Evolutionary conservation across 768 basidiomycete species (phyloP).

Genomic region (Russula compacta): DNA sequence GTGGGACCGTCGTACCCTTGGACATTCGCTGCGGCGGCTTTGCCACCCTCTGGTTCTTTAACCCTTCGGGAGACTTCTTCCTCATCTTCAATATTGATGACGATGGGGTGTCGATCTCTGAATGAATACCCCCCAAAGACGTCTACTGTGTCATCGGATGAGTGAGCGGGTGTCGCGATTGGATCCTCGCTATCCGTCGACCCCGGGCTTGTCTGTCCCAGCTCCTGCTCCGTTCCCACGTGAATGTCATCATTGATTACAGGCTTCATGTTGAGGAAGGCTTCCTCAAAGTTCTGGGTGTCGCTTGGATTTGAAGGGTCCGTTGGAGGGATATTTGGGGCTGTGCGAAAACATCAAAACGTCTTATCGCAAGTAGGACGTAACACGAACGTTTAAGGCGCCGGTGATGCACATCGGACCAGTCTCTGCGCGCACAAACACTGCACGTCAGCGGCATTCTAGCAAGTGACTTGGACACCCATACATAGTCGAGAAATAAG

Average conservation of each 20-base stretch:
- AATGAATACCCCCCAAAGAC: slow-evolving; percentile 92
- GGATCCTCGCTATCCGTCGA: slow-evolving; percentile 66
- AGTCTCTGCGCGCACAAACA: slow-evolving; percentile 48
- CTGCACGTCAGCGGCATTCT: slow-evolving; percentile 26
- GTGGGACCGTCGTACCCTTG: no score
- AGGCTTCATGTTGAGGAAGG: slow-evolving; percentile 92
- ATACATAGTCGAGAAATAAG: slow-evolving; percentile 85
- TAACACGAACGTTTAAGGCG: slow-evolving; percentile 74
- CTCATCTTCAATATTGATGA: slow-evolving; percentile 67
- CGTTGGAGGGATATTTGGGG: slow-evolving; percentile 88
- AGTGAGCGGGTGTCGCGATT: slow-evolving; percentile 59
- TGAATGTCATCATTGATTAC: slow-evolving; percentile 71
- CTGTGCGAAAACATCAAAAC: slow-evolving; percentile 30
- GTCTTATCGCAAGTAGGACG: slow-evolving; percentile 1
- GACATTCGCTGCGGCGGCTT: slow-evolving; percentile 24
- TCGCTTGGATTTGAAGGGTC: slow-evolving; percentile 88
- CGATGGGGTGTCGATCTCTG: slow-evolving; percentile 73
- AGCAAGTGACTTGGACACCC: slow-evolving; percentile 27
- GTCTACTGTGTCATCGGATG: slow-evolving; percentile 49
- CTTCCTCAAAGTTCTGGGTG: slow-evolving; percentile 96
- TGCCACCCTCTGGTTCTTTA: slow-evolving; percentile 29
- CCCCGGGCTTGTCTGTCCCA: slow-evolving; percentile 55
- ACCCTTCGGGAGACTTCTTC: slow-evolving; percentile 35
- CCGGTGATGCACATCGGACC: slow-evolving; percentile 90
- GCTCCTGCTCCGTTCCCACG: slow-evolving; percentile 60